Conservation (phyloP, 495 filamentous ascomycete genomes). For the Hypomontagnella submonticulosa region DNA sequence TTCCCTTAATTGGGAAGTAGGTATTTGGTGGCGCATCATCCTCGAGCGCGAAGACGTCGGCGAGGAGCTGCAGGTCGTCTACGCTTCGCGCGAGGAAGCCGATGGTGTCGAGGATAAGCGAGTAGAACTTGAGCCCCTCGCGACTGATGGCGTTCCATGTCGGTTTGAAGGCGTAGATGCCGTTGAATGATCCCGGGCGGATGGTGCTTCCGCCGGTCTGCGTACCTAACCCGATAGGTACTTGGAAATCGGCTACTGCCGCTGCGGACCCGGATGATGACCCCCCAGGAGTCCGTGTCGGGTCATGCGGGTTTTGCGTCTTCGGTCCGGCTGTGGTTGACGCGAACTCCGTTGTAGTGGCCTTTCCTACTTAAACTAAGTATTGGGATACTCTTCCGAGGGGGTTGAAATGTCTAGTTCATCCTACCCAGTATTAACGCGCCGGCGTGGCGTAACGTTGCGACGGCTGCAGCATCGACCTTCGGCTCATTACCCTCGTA, state of each 20-base stretch:
- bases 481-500: constrained; percentile 52
- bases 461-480: constrained; percentile 57
- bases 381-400: not conserved
- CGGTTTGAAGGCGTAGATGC: constrained; percentile 66
- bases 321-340: constrained; percentile 49
- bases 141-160: constrained; percentile 66
- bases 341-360: constrained; percentile 65
- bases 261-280: constrained; percentile 65
- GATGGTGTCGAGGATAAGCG: constrained; percentile 62
- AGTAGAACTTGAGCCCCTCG: constrained; percentile 62
- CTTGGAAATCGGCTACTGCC: constrained; percentile 63
- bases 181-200: constrained; percentile 65
- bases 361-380: constrained; percentile 47
- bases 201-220: constrained; percentile 64
- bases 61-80: constrained; percentile 61
- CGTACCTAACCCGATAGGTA: constrained; percentile 59
- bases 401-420: not conserved
- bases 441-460: constrained; percentile 57
- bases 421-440: constrained; percentile 61
- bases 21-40: constrained; percentile 55
- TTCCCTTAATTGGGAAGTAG: constrained; percentile 51
- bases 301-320: constrained; percentile 61
- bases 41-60: constrained; percentile 58
- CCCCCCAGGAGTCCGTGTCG: constrained; percentile 62
- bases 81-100: constrained; percentile 62